Base-by-base conservation (phyloP, 2,329 filamentous ascomycete genomes). In the Ophioceras dolichostomum region DNA sequence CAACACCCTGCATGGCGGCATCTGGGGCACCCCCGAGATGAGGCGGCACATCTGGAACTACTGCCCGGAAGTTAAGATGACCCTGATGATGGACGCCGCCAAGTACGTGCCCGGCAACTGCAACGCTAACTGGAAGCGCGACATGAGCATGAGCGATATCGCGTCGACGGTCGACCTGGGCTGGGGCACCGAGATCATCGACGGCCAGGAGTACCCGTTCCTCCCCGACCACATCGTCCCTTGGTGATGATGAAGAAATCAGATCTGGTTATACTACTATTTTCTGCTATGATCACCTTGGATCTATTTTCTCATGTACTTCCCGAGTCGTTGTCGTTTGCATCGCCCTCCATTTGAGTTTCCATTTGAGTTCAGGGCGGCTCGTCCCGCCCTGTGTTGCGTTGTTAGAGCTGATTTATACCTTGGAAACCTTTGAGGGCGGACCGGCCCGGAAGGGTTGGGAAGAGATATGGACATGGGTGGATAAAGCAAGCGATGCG, bases 41-140 rank as follows among this genome's bases (percentile, higher is more conserved):
- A 56, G 71, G 19, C 59, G 60, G 41, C 63, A 71, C 41, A 65
- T 74, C 30, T 73, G 66, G 64, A 57, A 64, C 20, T 74, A 74
- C 50, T 74, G 70, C 41, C 71, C 71, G 1, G 71, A 76, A 49
- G 59, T 75, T 21, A 74, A 73, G 57, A 68, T 74, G 60, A 70
- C 63, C 32, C 50, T 75, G 20, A 54, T 56, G 35, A 74, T 75
- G 70, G 68, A 73, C 43, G 63, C 61, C 6, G 67, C 64, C 31
- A 56, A 61, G 42, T 70, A 60, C 42, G 61, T 73, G 5, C 67
- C 66, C 1, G 68, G 68, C 6, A 46, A 58, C 7, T 72, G 67
- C 43, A 51, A 59, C 26, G 47, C 52, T 4, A 51, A 53, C 27
- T 71, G 67, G 67, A 69, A 68, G 56, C 52, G 64, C 8, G 47